These are phyloP conservation scores for Rhynchospora pubera DNA, from an alignment of 176 grass and related monocot genomes.

Conservation along the genomic window DNA sequence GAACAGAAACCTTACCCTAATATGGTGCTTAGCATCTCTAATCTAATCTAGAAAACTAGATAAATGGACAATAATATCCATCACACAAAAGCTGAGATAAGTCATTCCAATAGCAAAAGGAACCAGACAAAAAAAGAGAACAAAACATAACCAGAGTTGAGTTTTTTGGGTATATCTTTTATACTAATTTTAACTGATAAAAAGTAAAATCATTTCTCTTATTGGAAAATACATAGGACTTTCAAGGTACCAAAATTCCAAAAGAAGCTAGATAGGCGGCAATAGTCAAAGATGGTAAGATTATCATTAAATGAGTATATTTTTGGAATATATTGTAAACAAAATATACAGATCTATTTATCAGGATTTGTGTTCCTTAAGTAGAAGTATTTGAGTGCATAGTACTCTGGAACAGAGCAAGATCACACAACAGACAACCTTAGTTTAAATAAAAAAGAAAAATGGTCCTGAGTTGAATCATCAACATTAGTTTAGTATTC, in stretches of 20 bases:
- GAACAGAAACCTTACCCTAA: neutral
- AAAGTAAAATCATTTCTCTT: neutral
- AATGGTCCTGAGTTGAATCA: neutral
- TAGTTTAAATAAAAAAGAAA: neutral
- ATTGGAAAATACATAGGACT: neutral
- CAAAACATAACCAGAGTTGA: neutral
- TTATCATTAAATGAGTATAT: neutral
- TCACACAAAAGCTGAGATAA: neutral
- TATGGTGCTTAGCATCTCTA: neutral
- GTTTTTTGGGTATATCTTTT: neutral
- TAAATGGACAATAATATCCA: too few species aligned
- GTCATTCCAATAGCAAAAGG: neutral
- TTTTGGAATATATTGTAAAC: neutral
- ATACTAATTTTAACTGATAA: neutral
- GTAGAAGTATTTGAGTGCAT: too few species aligned
- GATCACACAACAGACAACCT: neutral
- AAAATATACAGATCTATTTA: neutral
- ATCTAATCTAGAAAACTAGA: neutral
- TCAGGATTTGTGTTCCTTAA: neutral
- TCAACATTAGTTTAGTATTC: neutral
- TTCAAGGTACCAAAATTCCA: neutral
- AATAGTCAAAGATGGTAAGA: neutral
- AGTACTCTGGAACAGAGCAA: neutral
- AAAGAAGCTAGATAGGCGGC: neutral
- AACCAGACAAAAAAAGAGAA: neutral